Evolutionary conservation across 768 basidiomycete genomes (phyloP), one percentile per base, ranked within the genome.

Genomic region (Mycena albidolilacea): DNA sequence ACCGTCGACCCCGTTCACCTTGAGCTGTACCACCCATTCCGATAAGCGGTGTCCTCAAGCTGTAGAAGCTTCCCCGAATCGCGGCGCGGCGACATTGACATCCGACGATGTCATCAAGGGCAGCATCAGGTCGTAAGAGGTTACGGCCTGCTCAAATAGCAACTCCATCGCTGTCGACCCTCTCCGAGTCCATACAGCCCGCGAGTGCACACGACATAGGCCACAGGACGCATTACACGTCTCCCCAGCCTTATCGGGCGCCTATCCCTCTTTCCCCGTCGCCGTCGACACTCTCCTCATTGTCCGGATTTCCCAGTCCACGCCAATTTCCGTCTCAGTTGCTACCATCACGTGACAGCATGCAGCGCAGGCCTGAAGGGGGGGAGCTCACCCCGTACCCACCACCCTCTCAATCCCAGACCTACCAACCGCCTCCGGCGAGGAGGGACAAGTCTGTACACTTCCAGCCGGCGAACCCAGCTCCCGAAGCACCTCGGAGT

Each of bases 101-200:
- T 46, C 67, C 54, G 64, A 50, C 65, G 11, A 76, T 76, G 75
- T 74, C 75, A 19, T 69, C 69, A 23, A 61, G 75, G 5, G 72
- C 70, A 37, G 75, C 75, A 11, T 74, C 75, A 8, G 72, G 75
- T 17, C 75, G 73, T 58, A 74, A 70, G 60, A 59, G 57, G 30
- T 55, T 68, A 38, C 69, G 60, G 5, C 73, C 69, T 15, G 61
- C 46, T 15, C 55, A 62, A 58, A 44, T 55, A 37, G 60, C 67
- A 2, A 17, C 65, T 57, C 58, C 58, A 9, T 50, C 48, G 1
- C 19, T 61, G 3, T 50, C 70, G n/a, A 37, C 67, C 9, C 37
- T 59, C 17, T 62, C 71, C 9, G 11, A 55, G n/a, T 50, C 64
- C 11, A 17, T 35, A 35, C 58, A 60, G 12, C 48, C 46, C 11